These are phyloP conservation scores for Daedaleopsis nitida DNA, from an alignment of 768 basidiomycete species.

Conservation along the genomic window DNA sequence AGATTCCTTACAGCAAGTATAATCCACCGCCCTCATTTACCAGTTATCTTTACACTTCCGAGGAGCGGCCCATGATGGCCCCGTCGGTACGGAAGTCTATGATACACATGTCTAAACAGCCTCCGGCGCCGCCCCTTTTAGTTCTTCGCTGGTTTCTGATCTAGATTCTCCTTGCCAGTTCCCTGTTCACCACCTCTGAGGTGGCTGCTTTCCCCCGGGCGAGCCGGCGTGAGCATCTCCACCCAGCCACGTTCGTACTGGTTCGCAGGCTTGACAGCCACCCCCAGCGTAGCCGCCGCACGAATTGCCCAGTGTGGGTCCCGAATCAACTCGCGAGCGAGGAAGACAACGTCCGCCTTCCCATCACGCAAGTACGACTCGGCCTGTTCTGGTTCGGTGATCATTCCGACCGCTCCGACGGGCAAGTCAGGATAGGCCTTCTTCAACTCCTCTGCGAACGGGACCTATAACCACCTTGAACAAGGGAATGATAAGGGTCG, in stretches of 20 bases:
- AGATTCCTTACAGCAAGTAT: conserved; percentile 10
- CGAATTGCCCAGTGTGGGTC: conserved; percentile 64
- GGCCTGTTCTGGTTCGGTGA: conserved; percentile 61
- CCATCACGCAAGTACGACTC: conserved; percentile 64
- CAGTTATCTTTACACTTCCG: neutral
- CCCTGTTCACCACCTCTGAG: conserved; percentile 3
- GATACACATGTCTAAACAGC: neutral
- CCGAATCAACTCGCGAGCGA: conserved; percentile 68
- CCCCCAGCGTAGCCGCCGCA: conserved; percentile 65
- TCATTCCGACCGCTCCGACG: conserved; percentile 71
- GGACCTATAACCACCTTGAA: conserved; percentile 44
- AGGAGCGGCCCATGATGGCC: neutral
- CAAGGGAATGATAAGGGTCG: neutral
- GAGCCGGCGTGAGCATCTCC: conserved; percentile 34
- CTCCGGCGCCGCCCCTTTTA: neutral
- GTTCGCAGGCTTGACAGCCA: conserved; percentile 66
- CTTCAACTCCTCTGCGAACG: conserved; percentile 68
- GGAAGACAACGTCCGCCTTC: conserved; percentile 67
- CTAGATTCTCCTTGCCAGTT: conserved; percentile 4
- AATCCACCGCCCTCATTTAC: neutral
- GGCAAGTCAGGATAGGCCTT: conserved; percentile 55
- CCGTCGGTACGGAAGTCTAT: neutral
- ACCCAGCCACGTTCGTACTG: conserved; percentile 70
- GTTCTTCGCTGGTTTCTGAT: conserved; percentile 1
- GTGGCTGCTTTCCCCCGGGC: conserved; percentile 2